Percentiles rank a stretch among this genome's conserved stretches.
Conservation (phyloP, 345 rosid genomes). For the Firmiana major region DNA sequence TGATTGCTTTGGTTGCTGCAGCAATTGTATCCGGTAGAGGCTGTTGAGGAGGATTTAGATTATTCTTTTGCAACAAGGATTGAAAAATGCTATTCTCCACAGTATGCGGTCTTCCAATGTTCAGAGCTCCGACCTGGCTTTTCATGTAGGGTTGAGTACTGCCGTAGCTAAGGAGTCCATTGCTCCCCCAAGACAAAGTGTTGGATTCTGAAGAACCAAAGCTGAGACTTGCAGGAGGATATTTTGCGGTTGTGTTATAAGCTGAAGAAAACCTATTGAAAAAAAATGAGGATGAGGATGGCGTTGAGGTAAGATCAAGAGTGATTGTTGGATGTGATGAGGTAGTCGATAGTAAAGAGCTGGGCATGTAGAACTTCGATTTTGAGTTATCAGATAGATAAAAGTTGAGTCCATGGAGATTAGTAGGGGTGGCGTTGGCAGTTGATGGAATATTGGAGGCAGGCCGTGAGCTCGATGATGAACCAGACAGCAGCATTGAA, state of each 20-base stretch:
- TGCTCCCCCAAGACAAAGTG: conserved; percentile 41
- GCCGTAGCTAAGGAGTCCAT: conserved; percentile 33
- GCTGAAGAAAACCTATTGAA: conserved; percentile 31
- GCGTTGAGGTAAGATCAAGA: conserved; percentile 68
- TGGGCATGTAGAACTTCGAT: conserved; percentile 44
- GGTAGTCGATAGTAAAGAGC: conserved; percentile 45
- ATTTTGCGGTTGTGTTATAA: conserved; percentile 20
- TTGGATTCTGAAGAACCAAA: conserved; percentile 51
- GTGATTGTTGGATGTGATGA: conserved; percentile 71
- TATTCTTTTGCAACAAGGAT: conserved; percentile 37
- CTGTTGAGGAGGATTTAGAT: conserved; percentile 22
- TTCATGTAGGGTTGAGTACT: conserved; percentile 33
- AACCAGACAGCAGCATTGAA: conserved; percentile 68
- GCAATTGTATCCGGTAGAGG: conserved; percentile 41
- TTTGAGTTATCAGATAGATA: conserved; percentile 43
- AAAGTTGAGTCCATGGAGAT: conserved; percentile 50
- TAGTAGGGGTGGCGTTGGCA: conserved; percentile 18
- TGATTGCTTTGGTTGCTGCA: conserved; percentile 65
- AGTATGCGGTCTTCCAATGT: conserved; percentile 28
- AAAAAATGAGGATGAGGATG: conserved; percentile 28
- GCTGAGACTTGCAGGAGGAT: conserved; percentile 48
- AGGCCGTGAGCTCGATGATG: conserved; percentile 43
- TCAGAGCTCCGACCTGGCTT: conserved; percentile 29
- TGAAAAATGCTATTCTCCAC: conserved; percentile 27
- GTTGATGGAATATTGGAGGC: conserved; percentile 7